A percentile compares a stretch with the other conserved stretches of the same genome.
These are phyloP conservation scores for Hypericum androsaemum DNA, from an alignment of 345 rosid species.

Conservation along the genomic window DNA sequence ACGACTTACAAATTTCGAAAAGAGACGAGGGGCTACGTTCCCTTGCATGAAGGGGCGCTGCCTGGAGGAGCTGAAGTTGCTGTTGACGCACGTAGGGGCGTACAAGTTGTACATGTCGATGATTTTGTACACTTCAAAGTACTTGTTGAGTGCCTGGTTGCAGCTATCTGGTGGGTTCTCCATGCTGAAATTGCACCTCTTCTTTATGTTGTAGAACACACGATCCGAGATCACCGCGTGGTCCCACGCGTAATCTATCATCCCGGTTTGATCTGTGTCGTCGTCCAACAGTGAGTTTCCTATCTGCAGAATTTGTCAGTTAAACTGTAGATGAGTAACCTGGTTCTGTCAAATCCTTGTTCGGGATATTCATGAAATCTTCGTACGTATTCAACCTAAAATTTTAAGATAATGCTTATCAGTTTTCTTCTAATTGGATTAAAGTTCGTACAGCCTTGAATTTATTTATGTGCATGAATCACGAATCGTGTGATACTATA, in stretches of 20 bases:
- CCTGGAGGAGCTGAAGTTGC: slow-evolving; percentile 18
- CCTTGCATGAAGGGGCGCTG: slow-evolving; percentile 25
- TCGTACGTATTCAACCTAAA: too few relatives aligned
- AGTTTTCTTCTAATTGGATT: too few relatives aligned
- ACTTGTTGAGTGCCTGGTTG: slow-evolving; percentile 23
- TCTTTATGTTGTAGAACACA: slow-evolving; percentile 35
- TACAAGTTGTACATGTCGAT: slow-evolving; percentile 81
- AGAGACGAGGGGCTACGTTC: slow-evolving; percentile 25
- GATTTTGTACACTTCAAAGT: slow-evolving; percentile 37
- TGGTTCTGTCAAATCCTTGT: too few relatives aligned
- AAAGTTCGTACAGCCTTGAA: too few relatives aligned
- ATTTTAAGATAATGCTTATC: too few relatives aligned
- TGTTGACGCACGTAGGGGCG: slow-evolving; percentile 30
- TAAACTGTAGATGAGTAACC: too few relatives aligned
- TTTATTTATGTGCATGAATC: too few relatives aligned
- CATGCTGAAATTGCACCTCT: slow-evolving; percentile 40
- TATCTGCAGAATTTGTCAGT: slow-evolving; percentile 6
- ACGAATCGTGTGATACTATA: too few relatives aligned
- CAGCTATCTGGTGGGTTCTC: slow-evolving; percentile 25
- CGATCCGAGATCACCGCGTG: slow-evolving; percentile 50
- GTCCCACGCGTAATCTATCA: slow-evolving; percentile 7
- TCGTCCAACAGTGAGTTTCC: slow-evolving; percentile 17
- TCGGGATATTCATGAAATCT: too few relatives aligned
- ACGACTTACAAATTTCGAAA: slow-evolving; percentile 37
- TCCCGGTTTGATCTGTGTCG: slow-evolving; percentile 6